Evolutionary conservation across 306 rosid species (phyloP).

Genomic region (Cucumis melo): DNA sequence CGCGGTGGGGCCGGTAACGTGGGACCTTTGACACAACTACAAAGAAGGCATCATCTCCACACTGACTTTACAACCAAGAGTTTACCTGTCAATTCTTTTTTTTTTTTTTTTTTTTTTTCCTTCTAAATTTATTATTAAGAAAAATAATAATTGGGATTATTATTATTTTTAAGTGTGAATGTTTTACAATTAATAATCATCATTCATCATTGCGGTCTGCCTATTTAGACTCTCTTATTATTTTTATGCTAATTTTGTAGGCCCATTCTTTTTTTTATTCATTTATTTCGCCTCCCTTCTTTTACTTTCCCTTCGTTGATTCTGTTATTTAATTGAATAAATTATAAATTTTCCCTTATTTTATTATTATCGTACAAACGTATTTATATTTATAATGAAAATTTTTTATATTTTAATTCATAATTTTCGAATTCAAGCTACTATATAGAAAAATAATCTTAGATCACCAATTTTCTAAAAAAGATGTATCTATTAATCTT

Average conservation of each 20-base stretch:
- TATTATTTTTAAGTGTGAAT: not conserved
- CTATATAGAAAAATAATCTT: too few species aligned
- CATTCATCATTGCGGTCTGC: constrained; percentile 3
- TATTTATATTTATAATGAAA: too few species aligned
- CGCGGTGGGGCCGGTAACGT: not conserved
- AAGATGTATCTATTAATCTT: too few species aligned
- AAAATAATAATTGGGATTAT: not conserved
- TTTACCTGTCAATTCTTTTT: constrained; percentile 7
- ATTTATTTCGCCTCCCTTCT: not conserved
- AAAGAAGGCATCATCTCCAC: not conserved
- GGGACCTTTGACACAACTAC: not conserved
- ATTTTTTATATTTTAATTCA: too few species aligned
- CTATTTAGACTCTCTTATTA: not conserved
- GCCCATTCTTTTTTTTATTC: not conserved
- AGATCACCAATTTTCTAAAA: too few species aligned
- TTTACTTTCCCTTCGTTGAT: not conserved
- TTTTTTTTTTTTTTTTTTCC: not conserved
- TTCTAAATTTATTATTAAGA: not conserved
- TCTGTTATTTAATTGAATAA: not conserved
- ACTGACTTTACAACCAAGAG: constrained; percentile 2
- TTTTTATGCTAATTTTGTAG: not conserved
- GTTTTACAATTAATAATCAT: not conserved
- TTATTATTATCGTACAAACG: too few species aligned
- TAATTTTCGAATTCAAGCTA: too few species aligned
- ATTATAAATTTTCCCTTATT: not conserved